Evolutionary conservation across 371 early-diverging fungal genomes (phyloP).

Genomic region (Mucor circinelloides): DNA sequence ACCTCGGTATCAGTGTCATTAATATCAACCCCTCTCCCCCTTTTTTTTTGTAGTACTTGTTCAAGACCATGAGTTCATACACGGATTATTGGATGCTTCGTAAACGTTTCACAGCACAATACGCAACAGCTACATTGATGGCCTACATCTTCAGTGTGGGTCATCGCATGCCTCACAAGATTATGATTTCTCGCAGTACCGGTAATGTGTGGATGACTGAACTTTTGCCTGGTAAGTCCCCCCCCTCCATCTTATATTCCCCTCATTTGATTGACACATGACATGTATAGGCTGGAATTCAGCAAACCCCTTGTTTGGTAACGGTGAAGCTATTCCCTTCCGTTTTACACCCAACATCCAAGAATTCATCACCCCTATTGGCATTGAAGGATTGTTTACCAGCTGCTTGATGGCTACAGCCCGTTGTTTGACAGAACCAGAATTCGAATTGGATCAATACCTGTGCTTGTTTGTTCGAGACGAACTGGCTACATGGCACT

Average conservation of each 20-base stretch:
- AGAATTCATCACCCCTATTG: conserved; percentile 88
- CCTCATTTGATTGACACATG: neutral
- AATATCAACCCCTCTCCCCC: neutral
- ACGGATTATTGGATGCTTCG: conserved; percentile 92
- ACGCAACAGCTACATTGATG: conserved; percentile 89
- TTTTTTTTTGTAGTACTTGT: conserved; percentile 1
- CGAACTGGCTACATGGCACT: conserved; percentile 83
- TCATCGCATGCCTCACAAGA: conserved; percentile 85
- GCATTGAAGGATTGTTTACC: conserved; percentile 91
- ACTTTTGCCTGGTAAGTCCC: conserved; percentile 69
- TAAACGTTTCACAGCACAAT: conserved; percentile 89
- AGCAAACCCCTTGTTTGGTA: conserved; percentile 39
- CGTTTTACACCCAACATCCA: conserved; percentile 97
- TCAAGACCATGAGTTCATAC: conserved; percentile 67
- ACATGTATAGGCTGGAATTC: conserved; percentile 36
- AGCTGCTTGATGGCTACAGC: conserved; percentile 81
- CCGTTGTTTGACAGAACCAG: conserved; percentile 76
- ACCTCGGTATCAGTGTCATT: neutral
- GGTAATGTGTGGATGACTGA: conserved; percentile 86
- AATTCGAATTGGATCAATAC: conserved; percentile 84
- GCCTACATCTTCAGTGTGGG: conserved; percentile 87
- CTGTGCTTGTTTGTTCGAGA: conserved; percentile 88
- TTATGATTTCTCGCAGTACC: conserved; percentile 80
- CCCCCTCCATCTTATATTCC: too few relatives aligned
- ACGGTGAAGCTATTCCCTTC: conserved; percentile 91